Base-by-base conservation (phyloP, 2,329 filamentous ascomycete species). In the Fusarium armeniacum region DNA sequence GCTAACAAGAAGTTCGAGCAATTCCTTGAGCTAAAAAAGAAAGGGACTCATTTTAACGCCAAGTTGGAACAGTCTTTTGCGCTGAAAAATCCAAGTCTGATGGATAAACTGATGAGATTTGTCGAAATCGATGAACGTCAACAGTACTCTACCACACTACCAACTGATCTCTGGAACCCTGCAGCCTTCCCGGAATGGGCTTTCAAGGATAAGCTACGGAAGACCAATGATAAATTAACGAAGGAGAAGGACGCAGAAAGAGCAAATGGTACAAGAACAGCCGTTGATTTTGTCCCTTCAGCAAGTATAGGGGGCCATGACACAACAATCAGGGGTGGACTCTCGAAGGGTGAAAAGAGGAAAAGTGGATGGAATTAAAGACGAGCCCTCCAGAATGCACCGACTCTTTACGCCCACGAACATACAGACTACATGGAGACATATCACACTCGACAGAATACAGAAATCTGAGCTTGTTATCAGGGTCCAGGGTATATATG, bases 11-110 rank as follows among this genome's bases (percentile, higher is more conserved):
- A 93, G 73, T 91, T 95, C 72, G 85, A 88, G 67, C 88, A 89
- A 62, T 95, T 96, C 70, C 85, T 95, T 1, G 84, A 88, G 46
- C 84, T 95, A n/a, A 96, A 96, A 81, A 89, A 88, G 75, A 88
- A 90, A 67, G 90, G 90, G 6, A 84, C 90, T 18, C 93, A 96
- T 79, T 95, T 95, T 83, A 94, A 96, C 77, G 84, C 89, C 72
- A 90, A 91, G 65, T 82, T 96, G 11, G 87, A 91, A 36, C 84
- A 85, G 60, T 91, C 90, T 1, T 80, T 86, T 1, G 88, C 91
- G 10, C 81, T 94, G 62, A 87, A 87, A 53, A 95, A 95, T 75
- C 93, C 93, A 4, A 87, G 86, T 43, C 81, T 94, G 55, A 87
- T 89, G 78, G 88, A 91, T 67, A 93, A 92, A 79, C 83, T 95